phyloP scores from a whole-genome alignment of 306 rosid species.

The Castanospermum australe region DNA sequence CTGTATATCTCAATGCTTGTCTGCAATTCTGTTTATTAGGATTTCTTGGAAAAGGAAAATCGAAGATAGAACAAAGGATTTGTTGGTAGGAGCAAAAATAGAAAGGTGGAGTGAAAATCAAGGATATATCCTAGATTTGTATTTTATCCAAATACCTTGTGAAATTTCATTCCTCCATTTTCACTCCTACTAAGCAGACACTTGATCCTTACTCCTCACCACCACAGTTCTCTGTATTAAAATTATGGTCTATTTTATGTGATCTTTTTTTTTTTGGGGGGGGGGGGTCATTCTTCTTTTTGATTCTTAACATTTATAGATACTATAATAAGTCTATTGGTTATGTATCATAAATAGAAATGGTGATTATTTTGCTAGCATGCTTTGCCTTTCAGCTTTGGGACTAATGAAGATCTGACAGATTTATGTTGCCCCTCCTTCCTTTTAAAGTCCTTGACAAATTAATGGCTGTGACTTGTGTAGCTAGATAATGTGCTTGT shows the following conservation, averaged over 20 bases:
- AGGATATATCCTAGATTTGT: not conserved
- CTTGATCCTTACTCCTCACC: not conserved
- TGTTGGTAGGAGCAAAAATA: not conserved
- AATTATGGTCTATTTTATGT: not conserved
- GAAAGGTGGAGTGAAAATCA: not conserved
- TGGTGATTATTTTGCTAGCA: conserved; percentile 8
- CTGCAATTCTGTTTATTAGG: not conserved
- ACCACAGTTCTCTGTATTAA: not conserved
- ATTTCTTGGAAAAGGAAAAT: not conserved
- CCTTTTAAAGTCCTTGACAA: not conserved
- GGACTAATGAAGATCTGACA: not conserved
- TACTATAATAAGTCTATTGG: not conserved
- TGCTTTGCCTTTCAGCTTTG: conserved; percentile 3
- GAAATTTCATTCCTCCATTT: not conserved
- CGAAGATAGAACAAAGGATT: not conserved
- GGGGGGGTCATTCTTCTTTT: not conserved
- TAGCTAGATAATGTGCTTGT: conserved; percentile 6
- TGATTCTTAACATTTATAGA: not conserved
- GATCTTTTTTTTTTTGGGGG: not conserved
- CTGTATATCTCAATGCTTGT: not conserved
- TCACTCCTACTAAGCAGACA: not conserved
- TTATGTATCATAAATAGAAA: not conserved
- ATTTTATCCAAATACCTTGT: not conserved
- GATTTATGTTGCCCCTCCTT: not conserved
- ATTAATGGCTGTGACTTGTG: not conserved